Conservation (phyloP, 441 rosid genomes). For the Erodium chrysanthum region DNA sequence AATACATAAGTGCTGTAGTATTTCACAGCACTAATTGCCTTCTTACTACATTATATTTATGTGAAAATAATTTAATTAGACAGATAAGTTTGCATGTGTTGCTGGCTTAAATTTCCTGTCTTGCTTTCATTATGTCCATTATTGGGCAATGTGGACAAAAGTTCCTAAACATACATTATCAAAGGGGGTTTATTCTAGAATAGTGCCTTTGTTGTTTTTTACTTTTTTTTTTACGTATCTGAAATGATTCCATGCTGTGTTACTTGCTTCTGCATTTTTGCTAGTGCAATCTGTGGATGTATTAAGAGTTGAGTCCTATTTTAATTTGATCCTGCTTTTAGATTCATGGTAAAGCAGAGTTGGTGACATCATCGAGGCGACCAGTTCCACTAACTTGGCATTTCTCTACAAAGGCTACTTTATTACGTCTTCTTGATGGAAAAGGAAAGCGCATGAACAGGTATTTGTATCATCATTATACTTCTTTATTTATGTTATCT, state of each 20-base stretch:
- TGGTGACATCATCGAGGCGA: constrained; percentile 72
- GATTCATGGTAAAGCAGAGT: constrained; percentile 89
- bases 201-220: no score
- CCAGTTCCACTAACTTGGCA: constrained; percentile 97
- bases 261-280: background rate
- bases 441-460: constrained; percentile 69
- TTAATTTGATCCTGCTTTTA: constrained; percentile 25
- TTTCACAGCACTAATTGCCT: background rate
- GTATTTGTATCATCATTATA: constrained; percentile 26
- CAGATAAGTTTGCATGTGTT: background rate
- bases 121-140: background rate
- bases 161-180: background rate
- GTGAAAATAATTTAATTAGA: background rate
- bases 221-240: no score
- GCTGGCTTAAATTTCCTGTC: background rate
- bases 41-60: background rate
- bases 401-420: constrained; percentile 67
- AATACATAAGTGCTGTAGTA: constrained; percentile 16
- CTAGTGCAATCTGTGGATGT: background rate
- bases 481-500: background rate
- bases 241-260: no score
- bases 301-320: background rate
- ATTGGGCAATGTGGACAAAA: background rate
- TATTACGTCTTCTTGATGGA: constrained; percentile 73
- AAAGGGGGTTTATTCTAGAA: no score